Conservation (phyloP, 352 stramenopile species). For the Phytophthora sansomeana region DNA sequence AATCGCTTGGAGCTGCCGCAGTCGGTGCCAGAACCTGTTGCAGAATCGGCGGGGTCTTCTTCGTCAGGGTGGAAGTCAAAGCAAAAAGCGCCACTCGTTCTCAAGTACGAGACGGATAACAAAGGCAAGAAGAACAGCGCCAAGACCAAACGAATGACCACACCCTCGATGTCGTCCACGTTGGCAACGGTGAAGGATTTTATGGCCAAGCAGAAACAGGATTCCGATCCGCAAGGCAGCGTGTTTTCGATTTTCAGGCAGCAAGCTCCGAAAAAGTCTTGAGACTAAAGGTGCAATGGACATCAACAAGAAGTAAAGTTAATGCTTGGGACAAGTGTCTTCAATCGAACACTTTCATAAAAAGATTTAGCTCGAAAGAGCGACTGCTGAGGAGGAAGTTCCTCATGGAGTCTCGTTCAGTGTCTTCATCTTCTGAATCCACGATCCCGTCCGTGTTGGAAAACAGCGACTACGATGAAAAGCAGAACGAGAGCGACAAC, state of each 20-base stretch:
- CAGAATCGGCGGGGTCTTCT: slow-evolving; percentile 11
- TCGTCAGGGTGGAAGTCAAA: slow-evolving; percentile 22
- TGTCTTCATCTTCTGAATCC: slow-evolving; percentile 16
- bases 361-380: no score
- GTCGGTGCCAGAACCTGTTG: slow-evolving; percentile 4
- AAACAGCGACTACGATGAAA: slow-evolving; percentile 9
- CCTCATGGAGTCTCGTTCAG: slow-evolving; percentile 8
- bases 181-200: slow-evolving; percentile 41
- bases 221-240: slow-evolving; percentile 17
- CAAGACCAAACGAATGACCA: slow-evolving; percentile 17
- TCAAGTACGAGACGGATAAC: slow-evolving; percentile 39
- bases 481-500: background rate
- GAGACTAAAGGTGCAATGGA: slow-evolving; percentile 10
- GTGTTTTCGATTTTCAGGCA: slow-evolving; percentile 41
- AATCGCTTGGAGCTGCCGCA: slow-evolving; percentile 60
- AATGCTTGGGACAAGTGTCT: background rate
- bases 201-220: slow-evolving; percentile 37
- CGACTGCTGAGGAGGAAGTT: no score
- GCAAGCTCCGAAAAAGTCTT: slow-evolving; percentile 27
- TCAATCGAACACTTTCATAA: no score
- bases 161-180: slow-evolving; percentile 34
- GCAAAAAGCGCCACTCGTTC: slow-evolving; percentile 24
- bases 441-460: slow-evolving; percentile 17
- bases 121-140: slow-evolving; percentile 26
- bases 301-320: background rate